A percentile compares a stretch with the other conserved stretches of the same genome.
Evolutionary conservation across 1,284 basidiomycete species (phyloP).

Genomic region (Cryptococcus neoformans): DNA sequence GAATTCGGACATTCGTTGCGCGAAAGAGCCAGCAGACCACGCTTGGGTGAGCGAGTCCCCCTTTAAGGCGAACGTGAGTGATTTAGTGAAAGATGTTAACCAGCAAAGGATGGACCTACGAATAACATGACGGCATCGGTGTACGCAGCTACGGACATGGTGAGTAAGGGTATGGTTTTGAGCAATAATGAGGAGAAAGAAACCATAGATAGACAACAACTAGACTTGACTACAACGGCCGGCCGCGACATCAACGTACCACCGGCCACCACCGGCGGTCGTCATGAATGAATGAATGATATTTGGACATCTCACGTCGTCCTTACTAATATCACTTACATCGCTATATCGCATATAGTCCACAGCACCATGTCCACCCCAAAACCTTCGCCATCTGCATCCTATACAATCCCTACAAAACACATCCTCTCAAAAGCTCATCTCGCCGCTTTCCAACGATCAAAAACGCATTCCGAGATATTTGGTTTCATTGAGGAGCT

Average conservation of each 20-base stretch:
- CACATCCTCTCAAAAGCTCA: conserved; percentile 75
- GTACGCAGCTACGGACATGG: conserved; percentile 35
- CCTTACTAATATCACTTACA: neutral
- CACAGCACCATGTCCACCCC: neutral
- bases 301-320: neutral
- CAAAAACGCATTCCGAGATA: conserved; percentile 67
- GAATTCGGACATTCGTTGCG: conserved; percentile 50
- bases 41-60: conserved; percentile 49
- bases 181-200: neutral
- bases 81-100: too few relatives aligned
- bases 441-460: conserved; percentile 75
- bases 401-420: conserved; percentile 56
- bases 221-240: neutral
- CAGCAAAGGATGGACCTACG: conserved; percentile 19
- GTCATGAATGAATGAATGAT: neutral
- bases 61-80: conserved; percentile 8
- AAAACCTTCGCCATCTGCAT: neutral
- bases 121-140: conserved; percentile 45
- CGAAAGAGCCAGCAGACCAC: conserved; percentile 36
- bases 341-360: too few relatives aligned
- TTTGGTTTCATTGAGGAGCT: conserved; percentile 70
- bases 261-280: neutral
- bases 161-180: conserved; percentile 4
- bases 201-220: neutral
- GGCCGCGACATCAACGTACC: neutral